Conservation (phyloP, 169 alveolate genomes). For the Babesia bigemina region DNA sequence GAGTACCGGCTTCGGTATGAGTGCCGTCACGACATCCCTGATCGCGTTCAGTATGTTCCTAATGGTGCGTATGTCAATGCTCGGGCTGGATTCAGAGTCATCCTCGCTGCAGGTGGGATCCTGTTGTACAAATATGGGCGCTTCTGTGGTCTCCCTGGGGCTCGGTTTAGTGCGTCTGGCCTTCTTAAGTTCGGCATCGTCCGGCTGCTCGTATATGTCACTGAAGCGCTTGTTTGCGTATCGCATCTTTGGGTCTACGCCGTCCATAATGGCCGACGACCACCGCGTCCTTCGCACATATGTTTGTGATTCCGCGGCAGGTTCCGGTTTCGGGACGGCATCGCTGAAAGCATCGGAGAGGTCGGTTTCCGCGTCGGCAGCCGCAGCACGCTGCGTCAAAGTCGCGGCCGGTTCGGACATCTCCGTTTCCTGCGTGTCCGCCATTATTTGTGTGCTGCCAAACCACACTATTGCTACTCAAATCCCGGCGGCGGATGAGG, state of each 20-base stretch:
- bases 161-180: not conserved
- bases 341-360: not conserved
- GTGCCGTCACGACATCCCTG: conserved; percentile 7
- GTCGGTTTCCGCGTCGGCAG: not conserved
- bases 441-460: too few species aligned
- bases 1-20: not conserved
- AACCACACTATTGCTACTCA: too few species aligned
- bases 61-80: not conserved
- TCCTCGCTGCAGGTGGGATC: conserved; percentile 20
- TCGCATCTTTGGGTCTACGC: conserved; percentile 34
- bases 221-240: conserved; percentile 39
- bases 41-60: conserved; percentile 7
- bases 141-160: not conserved
- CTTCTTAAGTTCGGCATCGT: not conserved
- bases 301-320: not conserved
- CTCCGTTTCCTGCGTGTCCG: too few species aligned
- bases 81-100: conserved; percentile 1
- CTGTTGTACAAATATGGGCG: too few species aligned
- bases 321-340: not conserved
- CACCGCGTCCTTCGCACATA: conserved; percentile 27
- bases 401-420: too few species aligned
- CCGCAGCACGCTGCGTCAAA: not conserved
- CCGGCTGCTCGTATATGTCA: conserved; percentile 14
- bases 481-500: too few species aligned
- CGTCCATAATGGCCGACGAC: conserved; percentile 40